phyloP scores from a whole-genome alignment of 1,139 yeast species.

The Geotrichum aggregatum region DNA sequence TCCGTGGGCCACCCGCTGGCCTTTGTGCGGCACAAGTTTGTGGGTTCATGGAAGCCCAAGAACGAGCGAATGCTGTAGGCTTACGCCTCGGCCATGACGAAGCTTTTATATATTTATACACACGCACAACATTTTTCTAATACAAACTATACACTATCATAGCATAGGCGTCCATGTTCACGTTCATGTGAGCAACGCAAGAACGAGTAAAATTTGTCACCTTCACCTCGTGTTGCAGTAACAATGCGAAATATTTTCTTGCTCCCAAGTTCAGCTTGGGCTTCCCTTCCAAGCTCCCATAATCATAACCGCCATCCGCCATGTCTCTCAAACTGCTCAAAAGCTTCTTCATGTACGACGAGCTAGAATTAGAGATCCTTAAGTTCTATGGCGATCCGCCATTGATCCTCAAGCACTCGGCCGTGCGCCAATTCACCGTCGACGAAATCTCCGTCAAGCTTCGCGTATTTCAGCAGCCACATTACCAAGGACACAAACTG shows the following conservation, averaged over 20 bases:
- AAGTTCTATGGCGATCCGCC: constrained; percentile 25
- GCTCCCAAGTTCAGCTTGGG: not conserved
- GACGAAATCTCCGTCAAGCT: constrained; percentile 23
- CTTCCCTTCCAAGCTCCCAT: not conserved
- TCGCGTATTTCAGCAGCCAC: constrained; percentile 35
- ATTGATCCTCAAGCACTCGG: constrained; percentile 21
- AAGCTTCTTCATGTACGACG: constrained; percentile 30
- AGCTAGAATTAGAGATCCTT: constrained; percentile 29
- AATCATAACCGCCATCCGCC: not conserved
- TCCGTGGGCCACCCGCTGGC: constrained; percentile 66
- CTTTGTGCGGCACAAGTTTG: constrained; percentile 76
- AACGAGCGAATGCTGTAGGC: constrained; percentile 47
- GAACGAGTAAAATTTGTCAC: not conserved
- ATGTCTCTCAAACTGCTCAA: constrained; percentile 23
- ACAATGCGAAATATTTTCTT: not conserved
- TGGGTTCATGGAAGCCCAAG: constrained; percentile 64
- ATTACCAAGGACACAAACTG: constrained; percentile 33
- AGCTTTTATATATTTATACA: constrained; percentile 62
- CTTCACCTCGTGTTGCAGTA: not conserved
- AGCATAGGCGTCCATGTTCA: too few species aligned
- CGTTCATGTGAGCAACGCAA: not conserved
- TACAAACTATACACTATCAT: not conserved
- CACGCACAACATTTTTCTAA: constrained; percentile 39
- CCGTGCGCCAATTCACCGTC: constrained; percentile 14
- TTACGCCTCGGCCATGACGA: constrained; percentile 42